phyloP scores from a whole-genome alignment of 768 basidiomycete species.

The Brasilioporus rufonigricans region DNA sequence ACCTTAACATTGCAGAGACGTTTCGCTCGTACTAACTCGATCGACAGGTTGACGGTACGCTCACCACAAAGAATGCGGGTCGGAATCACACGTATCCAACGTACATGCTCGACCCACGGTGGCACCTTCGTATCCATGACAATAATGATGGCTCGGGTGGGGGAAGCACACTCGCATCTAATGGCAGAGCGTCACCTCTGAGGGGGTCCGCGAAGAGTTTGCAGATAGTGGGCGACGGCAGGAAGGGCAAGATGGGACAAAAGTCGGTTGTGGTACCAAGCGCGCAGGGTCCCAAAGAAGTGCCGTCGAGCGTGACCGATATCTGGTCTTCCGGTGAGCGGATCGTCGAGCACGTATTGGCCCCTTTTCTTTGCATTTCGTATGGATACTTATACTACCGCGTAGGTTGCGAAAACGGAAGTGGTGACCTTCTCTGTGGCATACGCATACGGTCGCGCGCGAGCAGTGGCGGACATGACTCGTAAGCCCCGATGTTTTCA shows the following conservation, averaged over 20 bases:
- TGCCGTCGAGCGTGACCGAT: slow-evolving; percentile 70
- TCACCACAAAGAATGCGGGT: slow-evolving; percentile 74
- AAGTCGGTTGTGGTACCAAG: slow-evolving; percentile 45
- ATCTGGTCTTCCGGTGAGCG: slow-evolving; percentile 77
- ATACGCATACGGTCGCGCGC: slow-evolving; percentile 77
- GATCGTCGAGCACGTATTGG: slow-evolving; percentile 62
- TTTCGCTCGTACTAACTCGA: not conserved
- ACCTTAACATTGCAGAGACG: not conserved
- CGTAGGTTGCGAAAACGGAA: slow-evolving; percentile 62
- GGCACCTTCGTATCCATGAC: slow-evolving; percentile 59
- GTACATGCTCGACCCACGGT: slow-evolving; percentile 92
- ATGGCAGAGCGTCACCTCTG: no score
- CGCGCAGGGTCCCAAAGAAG: slow-evolving; percentile 56
- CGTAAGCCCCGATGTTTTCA: slow-evolving; percentile 41
- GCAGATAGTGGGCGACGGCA: slow-evolving; percentile 4
- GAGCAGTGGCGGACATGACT: slow-evolving; percentile 46
- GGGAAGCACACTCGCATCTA: no score
- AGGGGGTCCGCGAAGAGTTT: not conserved
- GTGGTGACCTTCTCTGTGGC: slow-evolving; percentile 72
- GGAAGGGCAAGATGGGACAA: not conserved
- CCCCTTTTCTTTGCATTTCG: not conserved
- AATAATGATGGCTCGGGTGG: slow-evolving; percentile 12
- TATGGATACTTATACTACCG: not conserved
- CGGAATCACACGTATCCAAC: slow-evolving; percentile 79
- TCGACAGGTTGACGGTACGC: slow-evolving; percentile 54